Evolutionary conservation across 768 basidiomycete genomes (phyloP), one percentile per base, ranked within the genome.

Genomic region (Tricholoma hemisulphureum): DNA sequence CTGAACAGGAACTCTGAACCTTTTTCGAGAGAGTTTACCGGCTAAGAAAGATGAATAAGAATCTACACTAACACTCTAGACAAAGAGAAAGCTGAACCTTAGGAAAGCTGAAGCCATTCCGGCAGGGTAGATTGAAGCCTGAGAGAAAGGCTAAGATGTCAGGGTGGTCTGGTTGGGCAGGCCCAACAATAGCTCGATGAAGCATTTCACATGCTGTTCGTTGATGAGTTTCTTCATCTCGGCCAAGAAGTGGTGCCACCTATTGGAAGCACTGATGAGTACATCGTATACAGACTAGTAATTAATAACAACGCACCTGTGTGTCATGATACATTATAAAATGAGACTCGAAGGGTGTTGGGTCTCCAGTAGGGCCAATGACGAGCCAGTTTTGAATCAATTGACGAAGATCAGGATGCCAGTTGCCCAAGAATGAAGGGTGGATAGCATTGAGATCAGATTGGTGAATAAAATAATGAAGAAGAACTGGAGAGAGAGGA

Each of bases 1-100:
- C 49, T 57, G 21, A 57, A 39, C 16, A 57, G 41, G 23, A 24
- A 34, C 41, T 57, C 56, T 6, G 48, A 51, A 31, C 55, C 55
- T 28, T 48, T 48, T 13, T 28, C 50, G 51, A 57, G 39, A 24
- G 32, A 20, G 4, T 43, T 37, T 2, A 23, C 34, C 20, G 41
- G 23, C 56, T 57, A 28, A 29, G 5, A 51, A 10, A 10, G 21
- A 31, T 5, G 10, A 13, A 35, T 34, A 26, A 16, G 16, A 43
- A 21, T 21, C 10, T 10, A 18, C 20, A 10, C n/a, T 16, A 21
- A 11, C 45, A 31, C 10, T 31, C 10, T 31, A 31, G 29, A 13
- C 46, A 14, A 56, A n/a, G 6, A 18, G 55, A 49, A 16, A 31
- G 11, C 45, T n/a, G 24, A 14, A 28, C 56, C 37, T 32, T 29